Conservation (phyloP, 345 rosid species). For the Erysimum cheiranthoides region DNA sequence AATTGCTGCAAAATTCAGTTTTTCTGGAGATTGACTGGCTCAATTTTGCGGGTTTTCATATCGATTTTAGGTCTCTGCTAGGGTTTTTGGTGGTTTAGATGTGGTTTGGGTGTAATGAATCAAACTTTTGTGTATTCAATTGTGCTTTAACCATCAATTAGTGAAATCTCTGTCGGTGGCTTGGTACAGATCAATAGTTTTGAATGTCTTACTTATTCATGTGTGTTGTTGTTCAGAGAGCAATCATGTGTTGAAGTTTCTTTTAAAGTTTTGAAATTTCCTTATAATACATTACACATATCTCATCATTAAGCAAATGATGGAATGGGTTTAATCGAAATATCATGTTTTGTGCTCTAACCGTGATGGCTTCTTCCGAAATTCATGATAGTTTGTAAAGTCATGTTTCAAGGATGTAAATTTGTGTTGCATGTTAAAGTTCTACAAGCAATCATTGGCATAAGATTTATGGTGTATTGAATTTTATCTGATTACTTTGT, state of each 20-base stretch:
- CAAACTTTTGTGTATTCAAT: neutral
- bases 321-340: neutral
- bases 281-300: neutral
- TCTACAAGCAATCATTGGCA: neutral
- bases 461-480: neutral
- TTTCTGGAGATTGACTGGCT: conserved; percentile 7
- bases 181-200: conserved; percentile 1
- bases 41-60: conserved; percentile 1
- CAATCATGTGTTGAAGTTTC: conserved; percentile 5
- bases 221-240: conserved; percentile 18
- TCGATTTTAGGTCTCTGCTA: neutral
- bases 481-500: conserved; percentile 2
- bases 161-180: conserved; percentile 12
- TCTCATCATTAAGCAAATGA: neutral
- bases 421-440: conserved; percentile 16
- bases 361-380: too few species aligned
- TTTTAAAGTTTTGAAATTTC: neutral
- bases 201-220: conserved; percentile 4
- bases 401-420: too few species aligned
- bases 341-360: conserved; percentile 3
- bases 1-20: neutral
- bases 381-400: too few species aligned
- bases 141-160: conserved; percentile 5
- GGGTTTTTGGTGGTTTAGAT: conserved; percentile 10
- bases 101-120: conserved; percentile 19